Conservation (phyloP, 1,284 basidiomycete genomes). For the Apiotrichum laibachii region DNA sequence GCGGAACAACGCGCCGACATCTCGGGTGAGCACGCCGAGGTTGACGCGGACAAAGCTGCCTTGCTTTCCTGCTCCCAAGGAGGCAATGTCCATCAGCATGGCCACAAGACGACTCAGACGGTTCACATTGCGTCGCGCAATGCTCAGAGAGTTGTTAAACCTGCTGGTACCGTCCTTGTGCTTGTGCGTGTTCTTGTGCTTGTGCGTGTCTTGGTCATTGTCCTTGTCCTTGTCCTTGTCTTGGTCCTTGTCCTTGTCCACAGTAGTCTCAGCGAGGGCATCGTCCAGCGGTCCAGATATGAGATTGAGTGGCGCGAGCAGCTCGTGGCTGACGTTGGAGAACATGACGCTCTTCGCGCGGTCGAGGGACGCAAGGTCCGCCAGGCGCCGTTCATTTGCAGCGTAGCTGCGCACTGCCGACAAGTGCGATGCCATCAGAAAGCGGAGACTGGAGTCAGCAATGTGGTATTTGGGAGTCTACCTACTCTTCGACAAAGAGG, state of each 20-base stretch:
- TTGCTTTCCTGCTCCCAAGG: conserved; percentile 45
- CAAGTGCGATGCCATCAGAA: conserved; percentile 26
- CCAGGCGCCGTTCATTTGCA: conserved; percentile 40
- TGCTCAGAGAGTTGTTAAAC: conserved; percentile 32
- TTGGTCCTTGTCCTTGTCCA: too few species aligned
- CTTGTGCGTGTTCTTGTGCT: too few species aligned
- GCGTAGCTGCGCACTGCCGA: conserved; percentile 27
- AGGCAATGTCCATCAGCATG: conserved; percentile 48
- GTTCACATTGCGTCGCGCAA: conserved; percentile 46
- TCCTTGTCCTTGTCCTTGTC: not conserved
- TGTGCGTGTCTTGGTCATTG: not conserved
- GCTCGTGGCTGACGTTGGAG: conserved; percentile 50
- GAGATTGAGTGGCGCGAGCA: conserved; percentile 50
- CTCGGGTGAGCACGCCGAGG: conserved; percentile 47
- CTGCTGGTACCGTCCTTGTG: conserved; percentile 11
- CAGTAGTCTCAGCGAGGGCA: conserved; percentile 27
- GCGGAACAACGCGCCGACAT: conserved; percentile 51
- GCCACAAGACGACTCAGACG: conserved; percentile 45
- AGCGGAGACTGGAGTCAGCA: conserved; percentile 6
- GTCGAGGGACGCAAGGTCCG: conserved; percentile 51
- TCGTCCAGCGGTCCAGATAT: conserved; percentile 47
- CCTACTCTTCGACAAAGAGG: conserved; percentile 31
- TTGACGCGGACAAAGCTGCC: conserved; percentile 48
- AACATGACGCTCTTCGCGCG: conserved; percentile 48
- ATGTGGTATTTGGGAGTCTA: too few species aligned